Conservation (phyloP, 2,329 filamentous ascomycete species). For the Pseudopithomyces maydicus region DNA sequence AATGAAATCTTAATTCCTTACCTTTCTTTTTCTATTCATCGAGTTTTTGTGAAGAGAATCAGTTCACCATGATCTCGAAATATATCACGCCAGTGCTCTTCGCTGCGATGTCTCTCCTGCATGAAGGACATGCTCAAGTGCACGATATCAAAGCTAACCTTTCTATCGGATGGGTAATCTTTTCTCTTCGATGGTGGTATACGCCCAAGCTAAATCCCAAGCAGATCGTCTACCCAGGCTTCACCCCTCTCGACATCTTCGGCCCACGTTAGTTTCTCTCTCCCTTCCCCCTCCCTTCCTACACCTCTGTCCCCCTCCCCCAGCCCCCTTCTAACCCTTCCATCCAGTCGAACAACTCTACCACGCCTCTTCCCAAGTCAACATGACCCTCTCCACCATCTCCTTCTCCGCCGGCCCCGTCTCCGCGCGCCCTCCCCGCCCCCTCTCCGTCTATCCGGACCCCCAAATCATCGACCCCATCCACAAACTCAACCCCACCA, state of each 20-base stretch:
- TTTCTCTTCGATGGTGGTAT: too few relatives aligned
- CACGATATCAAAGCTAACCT: too few relatives aligned
- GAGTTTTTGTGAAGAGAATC: too few relatives aligned
- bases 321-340: background rate
- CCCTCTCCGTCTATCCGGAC: background rate
- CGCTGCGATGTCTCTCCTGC: too few relatives aligned
- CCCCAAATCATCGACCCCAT: background rate
- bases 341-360: conserved; percentile 45
- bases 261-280: conserved; percentile 35
- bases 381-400: conserved; percentile 14
- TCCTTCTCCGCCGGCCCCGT: conserved; percentile 8
- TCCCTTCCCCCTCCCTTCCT: background rate
- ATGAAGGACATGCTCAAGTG: too few relatives aligned
- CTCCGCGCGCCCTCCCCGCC: background rate
- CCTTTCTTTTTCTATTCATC: too few relatives aligned
- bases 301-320: too few relatives aligned
- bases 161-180: background rate
- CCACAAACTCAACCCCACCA: conserved; percentile 33
- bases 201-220: too few relatives aligned
- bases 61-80: too few relatives aligned
- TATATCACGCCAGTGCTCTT: too few relatives aligned
- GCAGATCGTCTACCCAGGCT: conserved; percentile 30
- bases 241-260: conserved; percentile 27
- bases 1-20: too few relatives aligned
- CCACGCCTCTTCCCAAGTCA: conserved; percentile 3